A percentile compares a stretch with the other conserved stretches of the same genome.
Evolutionary conservation across 371 early-diverging fungal species (phyloP).

Genomic region (Mucor irregularis): DNA sequence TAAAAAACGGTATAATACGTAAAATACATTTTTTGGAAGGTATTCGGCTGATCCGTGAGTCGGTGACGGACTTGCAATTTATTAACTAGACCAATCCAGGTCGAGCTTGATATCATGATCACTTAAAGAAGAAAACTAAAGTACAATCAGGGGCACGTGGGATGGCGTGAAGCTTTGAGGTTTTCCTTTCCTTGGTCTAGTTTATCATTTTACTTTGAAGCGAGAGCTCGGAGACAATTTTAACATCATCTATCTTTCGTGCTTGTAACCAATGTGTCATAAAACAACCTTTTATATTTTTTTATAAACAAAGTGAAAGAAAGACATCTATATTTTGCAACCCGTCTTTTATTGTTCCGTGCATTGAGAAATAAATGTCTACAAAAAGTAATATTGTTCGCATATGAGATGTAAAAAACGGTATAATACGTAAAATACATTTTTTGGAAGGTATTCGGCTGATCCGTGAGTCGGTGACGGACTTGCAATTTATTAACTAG

Average conservation of each 20-base stretch:
- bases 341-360: too few relatives aligned
- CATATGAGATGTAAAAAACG: too few relatives aligned
- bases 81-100: neutral
- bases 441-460: neutral
- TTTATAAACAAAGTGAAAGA: too few relatives aligned
- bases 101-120: neutral
- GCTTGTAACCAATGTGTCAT: neutral
- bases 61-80: neutral
- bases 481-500: neutral
- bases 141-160: conserved; percentile 6
- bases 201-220: neutral
- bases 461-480: neutral
- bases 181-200: too few relatives aligned
- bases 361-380: too few relatives aligned
- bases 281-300: too few relatives aligned
- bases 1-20: conserved; percentile 4
- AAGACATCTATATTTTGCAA: too few relatives aligned
- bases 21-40: neutral
- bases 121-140: neutral
- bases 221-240: conserved; percentile 11
- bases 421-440: conserved; percentile 9
- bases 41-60: neutral
- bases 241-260: too few relatives aligned
- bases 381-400: too few relatives aligned
- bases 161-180: neutral